These are phyloP conservation scores for Trametes cubensis DNA, from an alignment of 768 basidiomycete genomes.

Conservation along the genomic window DNA sequence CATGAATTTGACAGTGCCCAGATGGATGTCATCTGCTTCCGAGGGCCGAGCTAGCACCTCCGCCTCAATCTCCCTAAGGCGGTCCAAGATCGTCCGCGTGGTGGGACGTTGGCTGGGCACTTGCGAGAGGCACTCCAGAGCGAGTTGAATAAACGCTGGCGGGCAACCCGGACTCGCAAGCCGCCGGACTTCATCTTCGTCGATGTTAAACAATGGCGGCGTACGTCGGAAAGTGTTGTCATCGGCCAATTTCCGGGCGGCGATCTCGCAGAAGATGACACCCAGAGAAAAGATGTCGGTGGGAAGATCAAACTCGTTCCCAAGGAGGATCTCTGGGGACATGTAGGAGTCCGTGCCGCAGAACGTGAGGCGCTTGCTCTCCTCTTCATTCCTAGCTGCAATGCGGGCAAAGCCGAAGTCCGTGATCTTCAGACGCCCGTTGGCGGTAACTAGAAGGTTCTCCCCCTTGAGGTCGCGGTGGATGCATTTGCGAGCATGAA, in stretches of 20 bases:
- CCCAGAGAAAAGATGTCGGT: constrained; percentile 96
- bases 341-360: constrained; percentile 94
- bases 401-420: constrained; percentile 98
- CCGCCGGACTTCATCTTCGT: constrained; percentile 67
- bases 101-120: constrained; percentile 73
- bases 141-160: constrained; percentile 71
- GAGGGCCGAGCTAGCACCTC: constrained; percentile 72
- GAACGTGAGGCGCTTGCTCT: constrained; percentile 82
- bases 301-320: constrained; percentile 88
- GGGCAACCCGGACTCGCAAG: constrained; percentile 79
- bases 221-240: constrained; percentile 75
- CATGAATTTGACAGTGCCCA: constrained; percentile 87
- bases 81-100: constrained; percentile 77
- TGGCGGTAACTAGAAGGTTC: constrained; percentile 92
- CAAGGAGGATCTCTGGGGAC: constrained; percentile 93
- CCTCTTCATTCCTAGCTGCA: constrained; percentile 89
- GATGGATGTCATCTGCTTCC: constrained; percentile 70
- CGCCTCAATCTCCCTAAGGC: constrained; percentile 78
- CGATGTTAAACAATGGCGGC: constrained; percentile 80
- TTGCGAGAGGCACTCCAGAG: constrained; percentile 72
- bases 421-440: constrained; percentile 95
- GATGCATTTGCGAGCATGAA: constrained; percentile 90
- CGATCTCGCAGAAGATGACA: constrained; percentile 91
- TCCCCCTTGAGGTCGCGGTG: constrained; percentile 96
- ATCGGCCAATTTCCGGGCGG: constrained; percentile 82